A percentile compares a stretch with the other conserved stretches of the same genome.
Evolutionary conservation across 257 asterid species (phyloP).

Genomic region (Marsdenia floribunda): DNA sequence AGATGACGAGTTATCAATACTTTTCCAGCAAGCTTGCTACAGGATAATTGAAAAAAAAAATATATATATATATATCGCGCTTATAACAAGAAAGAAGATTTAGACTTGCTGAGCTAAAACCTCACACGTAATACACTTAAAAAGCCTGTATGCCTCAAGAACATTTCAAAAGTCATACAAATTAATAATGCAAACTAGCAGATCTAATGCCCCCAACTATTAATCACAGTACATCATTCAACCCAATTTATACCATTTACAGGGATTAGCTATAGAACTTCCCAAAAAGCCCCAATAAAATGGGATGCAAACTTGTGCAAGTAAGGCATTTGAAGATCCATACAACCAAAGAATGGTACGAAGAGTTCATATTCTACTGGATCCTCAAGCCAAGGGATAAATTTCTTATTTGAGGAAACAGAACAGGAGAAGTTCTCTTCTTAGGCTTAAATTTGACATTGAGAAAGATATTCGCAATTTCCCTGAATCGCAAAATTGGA

Average conservation of each 20-base stretch:
- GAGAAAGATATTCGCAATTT: background rate
- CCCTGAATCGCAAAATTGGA: background rate
- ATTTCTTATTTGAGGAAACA: background rate
- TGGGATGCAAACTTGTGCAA: too few relatives aligned
- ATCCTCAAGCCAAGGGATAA: background rate
- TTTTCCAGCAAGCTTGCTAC: background rate
- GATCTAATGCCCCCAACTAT: background rate
- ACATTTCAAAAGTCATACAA: background rate
- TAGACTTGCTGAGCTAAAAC: background rate
- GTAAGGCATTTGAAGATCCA: too few relatives aligned
- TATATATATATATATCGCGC: too few relatives aligned
- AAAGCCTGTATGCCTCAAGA: background rate
- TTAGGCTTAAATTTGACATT: background rate
- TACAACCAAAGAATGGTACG: background rate
- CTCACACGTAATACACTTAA: background rate
- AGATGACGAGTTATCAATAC: background rate
- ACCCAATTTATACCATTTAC: too few relatives aligned
- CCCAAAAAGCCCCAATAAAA: background rate
- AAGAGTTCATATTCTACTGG: background rate
- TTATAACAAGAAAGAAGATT: background rate
- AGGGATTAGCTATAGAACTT: background rate
- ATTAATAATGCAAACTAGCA: background rate
- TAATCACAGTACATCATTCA: background rate
- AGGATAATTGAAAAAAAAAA: background rate
- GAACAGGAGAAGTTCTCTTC: background rate